Conservation (phyloP, 495 filamentous ascomycete species). For the Glutinoglossum americanum region DNA sequence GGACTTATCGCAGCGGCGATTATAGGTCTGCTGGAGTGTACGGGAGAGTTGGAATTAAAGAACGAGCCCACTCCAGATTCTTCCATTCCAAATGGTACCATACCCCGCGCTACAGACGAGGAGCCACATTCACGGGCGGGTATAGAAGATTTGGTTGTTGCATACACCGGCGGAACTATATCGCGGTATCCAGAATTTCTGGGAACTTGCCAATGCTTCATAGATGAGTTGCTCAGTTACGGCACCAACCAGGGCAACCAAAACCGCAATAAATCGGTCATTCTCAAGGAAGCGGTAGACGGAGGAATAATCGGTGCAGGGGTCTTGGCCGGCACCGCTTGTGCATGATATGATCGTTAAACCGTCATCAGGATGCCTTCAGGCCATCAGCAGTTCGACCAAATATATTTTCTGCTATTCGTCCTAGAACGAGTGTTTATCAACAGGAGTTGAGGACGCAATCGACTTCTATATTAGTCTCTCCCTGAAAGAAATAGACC, state of each 20-base stretch:
- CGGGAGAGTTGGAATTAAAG: conserved; percentile 34
- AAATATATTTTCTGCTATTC: not conserved
- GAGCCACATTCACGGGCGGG: not conserved
- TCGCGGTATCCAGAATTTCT: conserved; percentile 55
- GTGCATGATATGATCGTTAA: not conserved
- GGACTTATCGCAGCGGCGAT: conserved; percentile 51
- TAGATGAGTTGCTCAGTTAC: conserved; percentile 34
- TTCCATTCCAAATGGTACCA: not conserved
- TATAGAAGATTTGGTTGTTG: conserved; percentile 42
- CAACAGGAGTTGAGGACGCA: not conserved
- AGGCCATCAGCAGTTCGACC: not conserved
- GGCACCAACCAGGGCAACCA: conserved; percentile 4
- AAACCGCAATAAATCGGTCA: conserved; percentile 33
- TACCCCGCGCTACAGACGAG: not conserved
- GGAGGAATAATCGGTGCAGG: conserved; percentile 60
- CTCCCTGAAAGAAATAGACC: not conserved
- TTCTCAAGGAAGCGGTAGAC: conserved; percentile 47
- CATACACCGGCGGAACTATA: conserved; percentile 62
- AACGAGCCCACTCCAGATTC: not conserved
- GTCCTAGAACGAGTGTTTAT: not conserved
- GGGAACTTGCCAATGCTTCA: conserved; percentile 39
- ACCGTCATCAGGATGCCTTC: not conserved
- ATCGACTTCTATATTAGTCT: not conserved
- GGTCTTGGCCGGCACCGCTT: conserved; percentile 34
- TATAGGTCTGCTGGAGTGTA: conserved; percentile 42